Base-by-base conservation (phyloP, 2,329 filamentous ascomycete genomes). In the Didymella lethalis region DNA sequence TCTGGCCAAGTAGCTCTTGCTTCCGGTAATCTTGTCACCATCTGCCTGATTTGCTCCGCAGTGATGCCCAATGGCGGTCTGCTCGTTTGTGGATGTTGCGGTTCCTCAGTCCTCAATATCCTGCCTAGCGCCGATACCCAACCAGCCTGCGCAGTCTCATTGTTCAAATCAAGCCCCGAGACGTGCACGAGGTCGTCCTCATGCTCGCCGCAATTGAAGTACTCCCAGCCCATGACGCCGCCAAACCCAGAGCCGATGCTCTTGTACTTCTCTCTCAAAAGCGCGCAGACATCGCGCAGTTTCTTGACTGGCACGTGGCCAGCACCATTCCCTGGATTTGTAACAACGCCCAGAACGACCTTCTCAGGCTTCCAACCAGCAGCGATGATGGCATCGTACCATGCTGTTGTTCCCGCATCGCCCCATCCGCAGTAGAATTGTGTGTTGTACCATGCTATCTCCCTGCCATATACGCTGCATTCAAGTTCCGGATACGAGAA, bases 381-480 rank as follows among this genome's bases (percentile, higher is more conserved):
- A 14, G 81, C 79, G 29, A 86, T 75, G 52, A 86, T 83, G 49
- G 80, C 77, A 57, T 85, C 83, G 69, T 83, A 86, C 68, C 80
- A 82, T 23, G 73, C 69, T 2, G 81, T 81, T 14, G 75, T 82
- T 28, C 82, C 79, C 1, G 88, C 86, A 48, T 87, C 86, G 8
- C 92, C 92, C 88, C 92, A 97, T 1, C 92, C 92, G 72, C 91
- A 95, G 82, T 97, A 97, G 77, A 97, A 96, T 73, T 97, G 93
- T 6, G 89, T 84, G 73, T 97, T 97, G 76, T 97, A 97, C 87
- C 92, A 97, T 2, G 84, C 83, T 28, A 97, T 90, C 43, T 89
- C 71, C 18, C 57, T 55, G 3, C 72, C 76, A 7, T 62, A 67
- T 3, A 67, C 63, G 38, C 72, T 73, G 46, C 69, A 73, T 73